phyloP scores from a whole-genome alignment of 371 early-diverging fungal species.

The Mortierella polycephala region DNA sequence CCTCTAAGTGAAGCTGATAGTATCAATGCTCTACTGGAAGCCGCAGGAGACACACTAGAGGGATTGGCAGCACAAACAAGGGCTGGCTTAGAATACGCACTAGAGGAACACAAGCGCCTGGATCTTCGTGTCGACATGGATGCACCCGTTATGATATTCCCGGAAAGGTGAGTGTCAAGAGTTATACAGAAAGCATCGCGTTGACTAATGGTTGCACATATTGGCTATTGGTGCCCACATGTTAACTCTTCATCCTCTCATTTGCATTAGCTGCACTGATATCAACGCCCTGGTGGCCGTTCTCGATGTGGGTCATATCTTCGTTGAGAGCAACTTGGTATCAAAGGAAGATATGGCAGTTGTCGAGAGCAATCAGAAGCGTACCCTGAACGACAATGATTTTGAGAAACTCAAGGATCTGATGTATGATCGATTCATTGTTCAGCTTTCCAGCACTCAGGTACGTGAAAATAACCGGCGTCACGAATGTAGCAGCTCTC shows the following conservation, averaged over 20 bases:
- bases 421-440: slow-evolving; percentile 92
- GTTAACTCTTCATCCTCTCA: neutral
- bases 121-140: slow-evolving; percentile 95
- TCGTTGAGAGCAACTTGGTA: slow-evolving; percentile 85
- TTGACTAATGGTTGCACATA: neutral
- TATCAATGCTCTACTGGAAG: slow-evolving; percentile 76
- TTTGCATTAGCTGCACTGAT: slow-evolving; percentile 69
- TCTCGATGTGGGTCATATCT: slow-evolving; percentile 94
- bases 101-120: slow-evolving; percentile 89
- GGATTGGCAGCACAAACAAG: slow-evolving; percentile 91
- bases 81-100: slow-evolving; percentile 85
- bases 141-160: slow-evolving; percentile 97
- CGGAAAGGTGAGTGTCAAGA: slow-evolving; percentile 66
- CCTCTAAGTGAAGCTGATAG: slow-evolving; percentile 84
- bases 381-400: slow-evolving; percentile 71
- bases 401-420: slow-evolving; percentile 77
- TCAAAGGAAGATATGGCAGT: slow-evolving; percentile 74
- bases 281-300: slow-evolving; percentile 77
- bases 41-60: slow-evolving; percentile 91
- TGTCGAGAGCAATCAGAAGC: slow-evolving; percentile 73
- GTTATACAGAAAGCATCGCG: slow-evolving; percentile 29
- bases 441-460: slow-evolving; percentile 86
- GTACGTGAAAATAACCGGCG: slow-evolving; percentile 47
- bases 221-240: neutral
- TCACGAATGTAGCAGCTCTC: no score